These are phyloP conservation scores for Takakia lepidozioides DNA, from an alignment of 225 moss, liverwort and hornwort genomes.

Conservation along the genomic window DNA sequence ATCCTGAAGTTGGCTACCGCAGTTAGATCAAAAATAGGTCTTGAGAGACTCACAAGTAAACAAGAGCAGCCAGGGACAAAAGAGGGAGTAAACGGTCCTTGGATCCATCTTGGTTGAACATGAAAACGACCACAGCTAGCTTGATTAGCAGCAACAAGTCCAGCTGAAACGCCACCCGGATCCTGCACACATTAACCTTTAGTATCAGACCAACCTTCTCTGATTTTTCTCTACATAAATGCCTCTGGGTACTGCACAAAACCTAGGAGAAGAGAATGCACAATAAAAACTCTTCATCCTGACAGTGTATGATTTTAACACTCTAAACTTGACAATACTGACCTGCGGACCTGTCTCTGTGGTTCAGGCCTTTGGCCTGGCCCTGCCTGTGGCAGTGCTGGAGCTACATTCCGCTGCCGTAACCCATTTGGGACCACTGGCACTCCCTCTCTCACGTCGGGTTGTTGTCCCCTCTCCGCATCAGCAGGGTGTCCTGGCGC, in stretches of 20 bases:
- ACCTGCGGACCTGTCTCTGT: constrained; percentile 66
- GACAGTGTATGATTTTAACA: no score
- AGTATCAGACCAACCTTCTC: no score
- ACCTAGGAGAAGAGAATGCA: no score
- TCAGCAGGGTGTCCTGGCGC: constrained; percentile 32
- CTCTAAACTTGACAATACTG: no score
- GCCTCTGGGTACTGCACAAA: no score
- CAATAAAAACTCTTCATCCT: no score
- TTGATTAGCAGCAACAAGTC: constrained; percentile 92
- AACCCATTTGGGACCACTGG: constrained; percentile 43
- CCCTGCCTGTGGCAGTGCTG: constrained; percentile 33
- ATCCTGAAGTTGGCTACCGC: no score
- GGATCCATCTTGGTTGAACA: constrained; percentile 98
- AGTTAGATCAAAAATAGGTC: no score
- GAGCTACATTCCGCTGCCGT: constrained; percentile 46
- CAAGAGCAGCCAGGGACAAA: constrained; percentile 62
- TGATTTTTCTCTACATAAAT: no score
- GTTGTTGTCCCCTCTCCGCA: constrained; percentile 52
- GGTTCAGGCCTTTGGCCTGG: constrained; percentile 38
- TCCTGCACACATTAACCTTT: constrained; percentile 77
- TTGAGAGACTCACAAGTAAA: constrained; percentile 73
- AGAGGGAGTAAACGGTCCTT: constrained; percentile 84
- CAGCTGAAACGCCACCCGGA: constrained; percentile 91
- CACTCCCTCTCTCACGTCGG: constrained; percentile 29
- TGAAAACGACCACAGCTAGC: constrained; percentile 87